Evolutionary conservation across 768 basidiomycete genomes (phyloP).

Genomic region (Auricularia auricula-judae): DNA sequence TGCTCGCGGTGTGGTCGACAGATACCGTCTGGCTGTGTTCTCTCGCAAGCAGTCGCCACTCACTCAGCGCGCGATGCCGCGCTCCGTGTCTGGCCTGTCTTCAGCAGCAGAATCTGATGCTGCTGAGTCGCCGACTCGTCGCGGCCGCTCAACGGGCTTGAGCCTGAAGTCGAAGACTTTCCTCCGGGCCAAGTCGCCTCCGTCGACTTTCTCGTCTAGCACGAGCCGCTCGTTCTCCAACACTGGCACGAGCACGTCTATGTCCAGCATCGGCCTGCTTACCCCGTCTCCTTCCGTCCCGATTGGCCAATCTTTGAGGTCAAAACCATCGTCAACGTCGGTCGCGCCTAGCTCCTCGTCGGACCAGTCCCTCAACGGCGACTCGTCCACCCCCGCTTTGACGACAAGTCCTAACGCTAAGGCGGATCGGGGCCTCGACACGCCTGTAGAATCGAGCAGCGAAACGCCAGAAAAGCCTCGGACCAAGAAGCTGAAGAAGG

Average conservation of each 20-base stretch:
- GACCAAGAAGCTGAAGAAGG: constrained; percentile 71
- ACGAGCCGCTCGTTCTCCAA: constrained; percentile 24
- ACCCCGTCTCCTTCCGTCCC: constrained; percentile 53
- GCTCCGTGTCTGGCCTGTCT: constrained; percentile 46
- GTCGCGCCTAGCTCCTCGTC: constrained; percentile 64
- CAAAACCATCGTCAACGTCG: constrained; percentile 68
- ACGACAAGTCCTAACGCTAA: background rate
- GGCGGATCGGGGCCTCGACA: background rate
- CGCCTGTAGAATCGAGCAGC: constrained; percentile 1
- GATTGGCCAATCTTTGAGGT: constrained; percentile 61
- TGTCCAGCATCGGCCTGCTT: constrained; percentile 39
- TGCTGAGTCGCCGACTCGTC: constrained; percentile 17
- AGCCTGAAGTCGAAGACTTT: constrained; percentile 66
- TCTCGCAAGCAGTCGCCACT: constrained; percentile 62
- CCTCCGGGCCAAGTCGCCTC: constrained; percentile 60
- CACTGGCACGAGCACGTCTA: constrained; percentile 16
- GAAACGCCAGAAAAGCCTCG: constrained; percentile 49
- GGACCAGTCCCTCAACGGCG: constrained; percentile 53
- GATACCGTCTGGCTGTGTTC: constrained; percentile 78
- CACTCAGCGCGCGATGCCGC: constrained; percentile 30
- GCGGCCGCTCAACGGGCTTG: constrained; percentile 58
- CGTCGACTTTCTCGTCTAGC: constrained; percentile 22
- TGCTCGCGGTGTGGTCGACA: constrained; percentile 84
- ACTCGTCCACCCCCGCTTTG: constrained; percentile 12
- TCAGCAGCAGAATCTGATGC: constrained; percentile 35